Evolutionary conservation across 768 basidiomycete species (phyloP), one percentile per base, ranked within the genome.

Genomic region (Nidula microcarpa): DNA sequence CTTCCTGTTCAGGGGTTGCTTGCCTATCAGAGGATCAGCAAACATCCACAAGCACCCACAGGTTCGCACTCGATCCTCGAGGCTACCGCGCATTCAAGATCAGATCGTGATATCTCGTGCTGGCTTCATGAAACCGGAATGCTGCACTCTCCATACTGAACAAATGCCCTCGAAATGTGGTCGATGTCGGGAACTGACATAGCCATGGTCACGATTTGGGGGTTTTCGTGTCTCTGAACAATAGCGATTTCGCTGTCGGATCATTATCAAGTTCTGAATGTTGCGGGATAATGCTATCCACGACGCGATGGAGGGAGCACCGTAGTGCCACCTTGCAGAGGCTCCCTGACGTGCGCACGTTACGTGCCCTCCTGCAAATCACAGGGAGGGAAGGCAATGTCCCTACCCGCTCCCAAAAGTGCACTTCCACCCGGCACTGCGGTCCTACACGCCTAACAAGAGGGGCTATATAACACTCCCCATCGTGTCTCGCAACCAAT

Each of bases 381-480:
- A 23, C 23, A 23, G 23, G 23, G 23, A 23, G 23, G 23, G 23
- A 23, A 23, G 9, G 8, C 47, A 41, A 41, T 41, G 37, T 30
- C 23, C 44, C 10, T 46, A 16, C 14, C 13, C 44, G 11, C 18
- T 46, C 44, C 14, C 10, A 23, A n/a, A 46, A 18, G 44, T 46
- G 1, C 18, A 14, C 56, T 51, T 58, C 51, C 53, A 49, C 48
- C 55, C 55, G 59, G 62, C 52, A 54, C 55, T 41, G 56, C 58
- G 56, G 58, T 43, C 57, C 52, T 58, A 49, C 59, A 55, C 56
- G 57, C 48, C 48, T 41, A 47, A 7, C 32, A 4, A 46, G 39
- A 34, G 43, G 47, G 53, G 16, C 49, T 63, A 63, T 61, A 57
- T 56, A 61, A 53, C 34, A 33, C 52, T 50, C 13, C 47, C 48